Evolutionary conservation across 257 asterid species (phyloP).

Genomic region (Prunella vulgaris): DNA sequence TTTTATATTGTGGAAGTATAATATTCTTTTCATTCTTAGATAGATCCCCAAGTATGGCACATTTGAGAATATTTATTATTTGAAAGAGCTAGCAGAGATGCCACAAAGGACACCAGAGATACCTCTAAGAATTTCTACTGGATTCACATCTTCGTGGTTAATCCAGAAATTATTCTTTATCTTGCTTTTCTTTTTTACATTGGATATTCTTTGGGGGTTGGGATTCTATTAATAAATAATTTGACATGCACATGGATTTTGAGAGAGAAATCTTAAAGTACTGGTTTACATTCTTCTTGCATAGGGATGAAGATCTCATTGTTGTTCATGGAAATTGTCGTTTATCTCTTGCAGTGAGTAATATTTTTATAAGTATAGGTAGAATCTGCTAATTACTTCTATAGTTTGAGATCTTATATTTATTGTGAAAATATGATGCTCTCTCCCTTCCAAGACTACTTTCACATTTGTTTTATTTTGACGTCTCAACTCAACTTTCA

Average conservation of each 20-base stretch:
- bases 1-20: conserved; percentile 15
- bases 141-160: conserved; percentile 72
- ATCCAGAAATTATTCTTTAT: background rate
- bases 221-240: conserved; percentile 3
- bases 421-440: too few relatives aligned
- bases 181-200: background rate
- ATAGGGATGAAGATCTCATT: too few relatives aligned
- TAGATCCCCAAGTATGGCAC: conserved; percentile 98
- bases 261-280: too few relatives aligned
- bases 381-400: too few relatives aligned
- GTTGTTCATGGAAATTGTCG: too few relatives aligned
- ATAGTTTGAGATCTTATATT: too few relatives aligned
- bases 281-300: too few relatives aligned
- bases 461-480: too few relatives aligned
- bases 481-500: too few relatives aligned
- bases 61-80: conserved; percentile 82
- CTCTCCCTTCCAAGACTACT: too few relatives aligned
- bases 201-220: background rate
- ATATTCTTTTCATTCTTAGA: conserved; percentile 25
- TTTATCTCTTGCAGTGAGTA: too few relatives aligned
- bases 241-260: conserved; percentile 67
- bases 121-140: conserved; percentile 96
- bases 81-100: conserved; percentile 85
- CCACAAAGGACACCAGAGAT: conserved; percentile 94
- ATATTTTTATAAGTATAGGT: too few relatives aligned